Evolutionary conservation across 768 basidiomycete genomes (phyloP).

Genomic region (Tephrocybe rancida): DNA sequence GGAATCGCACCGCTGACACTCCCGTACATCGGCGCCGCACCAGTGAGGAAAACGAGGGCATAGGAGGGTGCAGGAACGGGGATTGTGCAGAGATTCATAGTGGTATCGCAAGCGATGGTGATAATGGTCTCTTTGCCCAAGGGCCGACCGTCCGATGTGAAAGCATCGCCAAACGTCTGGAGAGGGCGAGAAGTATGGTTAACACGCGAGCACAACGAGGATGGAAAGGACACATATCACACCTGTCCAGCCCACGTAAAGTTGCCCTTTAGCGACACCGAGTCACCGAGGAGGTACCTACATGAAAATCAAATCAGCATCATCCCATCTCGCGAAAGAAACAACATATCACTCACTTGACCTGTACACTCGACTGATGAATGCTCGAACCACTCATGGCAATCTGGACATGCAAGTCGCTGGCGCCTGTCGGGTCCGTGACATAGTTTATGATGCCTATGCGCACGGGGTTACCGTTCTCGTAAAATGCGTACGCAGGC

Average conservation of each 20-base stretch:
- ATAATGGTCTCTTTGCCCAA: constrained; percentile 50
- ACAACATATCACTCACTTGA: constrained; percentile 45
- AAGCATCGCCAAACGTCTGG: constrained; percentile 62
- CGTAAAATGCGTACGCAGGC: constrained; percentile 75
- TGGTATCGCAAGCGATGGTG: constrained; percentile 58
- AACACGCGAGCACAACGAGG: neutral
- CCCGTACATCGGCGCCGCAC: constrained; percentile 30
- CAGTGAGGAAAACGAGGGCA: constrained; percentile 69
- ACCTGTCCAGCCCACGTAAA: constrained; percentile 68
- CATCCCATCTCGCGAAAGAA: neutral
- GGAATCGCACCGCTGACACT: constrained; percentile 21
- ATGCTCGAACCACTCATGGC: constrained; percentile 44
- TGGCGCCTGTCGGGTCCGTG: constrained; percentile 58
- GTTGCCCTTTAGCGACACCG: constrained; percentile 55
- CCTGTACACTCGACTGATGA: constrained; percentile 46
- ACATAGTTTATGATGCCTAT: constrained; percentile 77
- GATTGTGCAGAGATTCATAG: constrained; percentile 54
- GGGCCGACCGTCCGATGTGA: constrained; percentile 67
- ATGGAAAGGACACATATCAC: constrained; percentile 7
- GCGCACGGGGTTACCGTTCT: constrained; percentile 60
- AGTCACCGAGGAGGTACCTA: constrained; percentile 55
- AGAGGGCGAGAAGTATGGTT: neutral
- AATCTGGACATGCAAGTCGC: constrained; percentile 54
- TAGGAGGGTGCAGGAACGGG: constrained; percentile 69
- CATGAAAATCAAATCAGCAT: neutral